Evolutionary conservation across 2,329 filamentous ascomycete species (phyloP).

Genomic region (Chaetoscypha palmicola): DNA sequence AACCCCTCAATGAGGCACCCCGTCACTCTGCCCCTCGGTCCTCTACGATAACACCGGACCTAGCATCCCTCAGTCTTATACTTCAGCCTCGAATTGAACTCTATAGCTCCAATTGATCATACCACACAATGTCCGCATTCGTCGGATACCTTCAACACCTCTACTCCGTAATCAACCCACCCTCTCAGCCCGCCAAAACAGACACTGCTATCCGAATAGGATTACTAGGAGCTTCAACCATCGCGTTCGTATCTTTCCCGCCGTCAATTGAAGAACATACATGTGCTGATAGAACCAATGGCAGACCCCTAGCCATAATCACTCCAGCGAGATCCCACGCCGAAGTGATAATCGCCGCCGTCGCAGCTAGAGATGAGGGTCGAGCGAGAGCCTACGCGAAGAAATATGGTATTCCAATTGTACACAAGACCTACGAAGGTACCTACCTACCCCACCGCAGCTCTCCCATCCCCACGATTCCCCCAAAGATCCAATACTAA

Average conservation of each 20-base stretch:
- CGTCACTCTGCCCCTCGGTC: too few species aligned
- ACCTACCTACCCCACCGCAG: too few species aligned
- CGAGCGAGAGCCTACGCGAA: constrained; percentile 44
- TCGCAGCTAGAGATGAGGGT: constrained; percentile 43
- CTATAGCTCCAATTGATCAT: too few species aligned
- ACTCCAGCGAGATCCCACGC: constrained; percentile 45
- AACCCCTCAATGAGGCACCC: too few species aligned
- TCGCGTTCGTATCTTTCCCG: constrained; percentile 26
- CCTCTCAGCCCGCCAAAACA: constrained; percentile 13
- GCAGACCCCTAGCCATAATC: constrained; percentile 38
- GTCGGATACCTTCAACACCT: too few species aligned
- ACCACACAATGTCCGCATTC: too few species aligned
- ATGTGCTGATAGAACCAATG: background rate
- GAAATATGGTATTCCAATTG: constrained; percentile 44
- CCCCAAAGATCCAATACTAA: too few species aligned
- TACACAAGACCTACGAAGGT: constrained; percentile 44
- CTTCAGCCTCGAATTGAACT: too few species aligned
- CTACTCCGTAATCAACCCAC: too few species aligned
- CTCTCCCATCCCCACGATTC: too few species aligned
- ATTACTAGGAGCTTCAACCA: constrained; percentile 32
- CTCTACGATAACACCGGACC: too few species aligned
- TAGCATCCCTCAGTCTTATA: too few species aligned
- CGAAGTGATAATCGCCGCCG: constrained; percentile 44
- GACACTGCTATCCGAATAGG: constrained; percentile 30
- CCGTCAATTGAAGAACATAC: background rate